Conservation (phyloP, 2,329 filamentous ascomycete genomes). For the Lasiodiplodia sp. region DNA sequence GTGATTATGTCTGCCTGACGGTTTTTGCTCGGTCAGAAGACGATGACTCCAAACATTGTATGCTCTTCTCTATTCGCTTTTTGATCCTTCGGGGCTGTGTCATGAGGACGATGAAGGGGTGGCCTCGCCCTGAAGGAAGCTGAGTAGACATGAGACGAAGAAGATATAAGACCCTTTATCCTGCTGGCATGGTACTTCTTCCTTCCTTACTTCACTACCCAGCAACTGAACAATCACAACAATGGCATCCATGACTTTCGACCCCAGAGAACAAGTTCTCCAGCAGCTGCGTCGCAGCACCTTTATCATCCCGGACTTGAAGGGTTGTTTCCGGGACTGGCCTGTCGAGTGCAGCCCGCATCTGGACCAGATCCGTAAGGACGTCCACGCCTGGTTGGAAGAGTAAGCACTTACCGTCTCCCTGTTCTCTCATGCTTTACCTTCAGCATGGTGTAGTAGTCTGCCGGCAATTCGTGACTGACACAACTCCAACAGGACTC, state of each 20-base stretch:
- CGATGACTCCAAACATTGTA: background rate
- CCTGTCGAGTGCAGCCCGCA: constrained; percentile 8
- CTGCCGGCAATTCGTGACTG: too few species aligned
- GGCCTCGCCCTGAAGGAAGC: background rate
- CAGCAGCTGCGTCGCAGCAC: constrained; percentile 6
- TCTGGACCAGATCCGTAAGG: constrained; percentile 22
- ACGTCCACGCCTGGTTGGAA: constrained; percentile 17
- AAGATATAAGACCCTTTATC: background rate
- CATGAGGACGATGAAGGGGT: background rate
- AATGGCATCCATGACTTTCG: constrained; percentile 11
- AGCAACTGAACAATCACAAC: background rate
- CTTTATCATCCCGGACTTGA: constrained; percentile 18
- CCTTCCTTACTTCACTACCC: background rate
- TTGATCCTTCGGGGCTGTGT: constrained; percentile 18
- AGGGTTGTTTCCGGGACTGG: constrained; percentile 18
- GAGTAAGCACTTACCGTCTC: constrained; percentile 2
- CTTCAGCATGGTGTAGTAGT: too few species aligned
- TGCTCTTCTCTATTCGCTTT: background rate
- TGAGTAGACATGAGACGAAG: background rate
- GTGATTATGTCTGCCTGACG: constrained; percentile 5
- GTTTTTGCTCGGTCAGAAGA: background rate
- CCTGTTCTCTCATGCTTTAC: background rate
- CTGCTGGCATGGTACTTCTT: background rate
- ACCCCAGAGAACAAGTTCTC: constrained; percentile 17
- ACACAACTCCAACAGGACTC: background rate